These are phyloP conservation scores for Wakefieldia striispora DNA, from an alignment of 768 basidiomycete species.

Conservation along the genomic window DNA sequence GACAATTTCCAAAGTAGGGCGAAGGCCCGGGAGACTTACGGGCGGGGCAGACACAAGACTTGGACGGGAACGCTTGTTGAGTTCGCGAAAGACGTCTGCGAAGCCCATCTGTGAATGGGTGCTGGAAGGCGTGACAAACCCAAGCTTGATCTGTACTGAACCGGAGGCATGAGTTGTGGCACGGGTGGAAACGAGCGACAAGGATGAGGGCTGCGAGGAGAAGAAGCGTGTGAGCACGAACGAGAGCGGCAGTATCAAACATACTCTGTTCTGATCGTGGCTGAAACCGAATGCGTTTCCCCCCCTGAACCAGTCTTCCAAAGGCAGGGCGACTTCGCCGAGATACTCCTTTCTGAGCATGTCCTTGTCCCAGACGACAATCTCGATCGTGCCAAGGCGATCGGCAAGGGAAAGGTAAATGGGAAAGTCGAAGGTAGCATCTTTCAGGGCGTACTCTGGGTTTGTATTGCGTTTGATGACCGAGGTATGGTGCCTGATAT, in stretches of 20 bases:
- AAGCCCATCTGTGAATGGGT: conserved; percentile 46
- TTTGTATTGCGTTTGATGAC: conserved; percentile 70
- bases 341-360: conserved; percentile 85
- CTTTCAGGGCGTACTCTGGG: conserved; percentile 61
- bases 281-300: conserved; percentile 49
- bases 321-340: conserved; percentile 75
- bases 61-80: conserved; percentile 61
- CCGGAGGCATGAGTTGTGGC: conserved; percentile 48
- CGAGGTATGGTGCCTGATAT: conserved; percentile 65
- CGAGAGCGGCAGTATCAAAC: conserved; percentile 21
- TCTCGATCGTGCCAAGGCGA: conserved; percentile 70
- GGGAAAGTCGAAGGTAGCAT: conserved; percentile 89
- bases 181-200: conserved; percentile 47
- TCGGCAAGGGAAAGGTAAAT: conserved; percentile 76
- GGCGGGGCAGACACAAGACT: conserved; percentile 77
- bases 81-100: conserved; percentile 59
- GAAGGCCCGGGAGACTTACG: conserved; percentile 49
- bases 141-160: conserved; percentile 57
- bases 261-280: conserved; percentile 66
- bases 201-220: conserved; percentile 42
- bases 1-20: not conserved
- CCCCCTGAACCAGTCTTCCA: conserved; percentile 79
- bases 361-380: conserved; percentile 95
- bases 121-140: conserved; percentile 49
- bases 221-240: conserved; percentile 1